These are phyloP conservation scores for Deuterostichococcus epilithicus DNA, from an alignment of 139 green algal species.

Conservation along the genomic window DNA sequence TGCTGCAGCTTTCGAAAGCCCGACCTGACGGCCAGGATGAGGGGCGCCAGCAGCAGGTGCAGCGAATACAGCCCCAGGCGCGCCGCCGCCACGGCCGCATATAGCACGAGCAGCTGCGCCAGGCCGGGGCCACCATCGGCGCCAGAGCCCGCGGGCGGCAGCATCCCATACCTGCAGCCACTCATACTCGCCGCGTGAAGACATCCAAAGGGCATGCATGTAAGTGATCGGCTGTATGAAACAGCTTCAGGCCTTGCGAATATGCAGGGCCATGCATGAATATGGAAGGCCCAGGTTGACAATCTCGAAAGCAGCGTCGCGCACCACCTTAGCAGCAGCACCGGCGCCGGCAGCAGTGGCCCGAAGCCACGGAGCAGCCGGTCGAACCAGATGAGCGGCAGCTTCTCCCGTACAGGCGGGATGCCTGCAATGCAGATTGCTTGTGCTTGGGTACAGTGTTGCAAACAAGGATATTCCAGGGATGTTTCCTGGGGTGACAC, in stretches of 20 bases:
- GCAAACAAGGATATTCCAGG: too few species aligned
- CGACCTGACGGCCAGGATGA: constrained; percentile 14
- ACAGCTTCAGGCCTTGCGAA: too few species aligned
- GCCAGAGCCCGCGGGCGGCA: neutral
- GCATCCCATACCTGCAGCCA: neutral
- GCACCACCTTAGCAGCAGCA: constrained; percentile 3
- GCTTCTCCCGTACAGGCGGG: neutral
- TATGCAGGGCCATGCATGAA: too few species aligned
- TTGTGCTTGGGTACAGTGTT: too few species aligned
- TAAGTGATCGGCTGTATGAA: too few species aligned
- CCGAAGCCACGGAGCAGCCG: constrained; percentile 3
- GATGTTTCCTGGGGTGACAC: too few species aligned
- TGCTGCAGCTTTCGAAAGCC: neutral
- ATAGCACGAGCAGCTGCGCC: constrained; percentile 1
- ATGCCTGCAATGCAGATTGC: neutral
- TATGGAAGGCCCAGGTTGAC: too few species aligned
- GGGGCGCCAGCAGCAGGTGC: constrained; percentile 3
- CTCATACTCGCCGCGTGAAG: too few species aligned
- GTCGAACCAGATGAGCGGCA: constrained; percentile 23
- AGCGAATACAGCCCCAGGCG: constrained; percentile 11
- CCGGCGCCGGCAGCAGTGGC: constrained; percentile 13
- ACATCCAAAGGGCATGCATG: too few species aligned
- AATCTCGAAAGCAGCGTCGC: too few species aligned
- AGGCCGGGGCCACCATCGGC: neutral
- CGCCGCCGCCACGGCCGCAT: constrained; percentile 8